Evolutionary conservation across 2,329 filamentous ascomycete genomes (phyloP).

Genomic region (Aspergillus floridensis): DNA sequence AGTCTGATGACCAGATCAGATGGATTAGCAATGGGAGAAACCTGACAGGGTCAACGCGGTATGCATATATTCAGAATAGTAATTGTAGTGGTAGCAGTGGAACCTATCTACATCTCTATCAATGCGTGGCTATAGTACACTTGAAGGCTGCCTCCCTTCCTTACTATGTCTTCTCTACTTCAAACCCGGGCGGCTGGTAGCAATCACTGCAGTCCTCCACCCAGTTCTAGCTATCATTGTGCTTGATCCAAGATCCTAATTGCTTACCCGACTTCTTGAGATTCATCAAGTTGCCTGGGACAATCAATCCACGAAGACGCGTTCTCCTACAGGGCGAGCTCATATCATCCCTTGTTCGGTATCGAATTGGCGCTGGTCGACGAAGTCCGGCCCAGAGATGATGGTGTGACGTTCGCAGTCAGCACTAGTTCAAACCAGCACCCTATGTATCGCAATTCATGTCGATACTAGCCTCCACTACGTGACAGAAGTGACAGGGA

Average conservation of each 20-base stretch:
- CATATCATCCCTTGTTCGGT: neutral
- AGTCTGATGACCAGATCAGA: constrained; percentile 8
- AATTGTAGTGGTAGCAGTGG: neutral
- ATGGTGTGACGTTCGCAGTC: neutral
- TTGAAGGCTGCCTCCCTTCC: neutral
- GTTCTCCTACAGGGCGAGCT: neutral
- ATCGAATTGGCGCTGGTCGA: neutral
- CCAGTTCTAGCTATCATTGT: neutral
- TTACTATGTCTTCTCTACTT: neutral
- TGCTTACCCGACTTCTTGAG: no score
- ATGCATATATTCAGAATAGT: neutral
- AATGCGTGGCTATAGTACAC: neutral
- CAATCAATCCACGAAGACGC: neutral
- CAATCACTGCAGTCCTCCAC: neutral
- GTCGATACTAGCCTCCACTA: neutral
- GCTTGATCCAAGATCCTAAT: no score
- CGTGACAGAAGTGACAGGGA: neutral
- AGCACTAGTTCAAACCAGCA: neutral
- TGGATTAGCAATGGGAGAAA: neutral
- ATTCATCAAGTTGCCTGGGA: no score
- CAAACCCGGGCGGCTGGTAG: neutral
- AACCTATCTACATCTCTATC: neutral
- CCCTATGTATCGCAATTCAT: neutral
- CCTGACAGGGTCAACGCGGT: neutral
- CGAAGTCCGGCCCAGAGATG: neutral